Evolutionary conservation across 441 rosid genomes (phyloP).

Genomic region (Monsonia emarginata): DNA sequence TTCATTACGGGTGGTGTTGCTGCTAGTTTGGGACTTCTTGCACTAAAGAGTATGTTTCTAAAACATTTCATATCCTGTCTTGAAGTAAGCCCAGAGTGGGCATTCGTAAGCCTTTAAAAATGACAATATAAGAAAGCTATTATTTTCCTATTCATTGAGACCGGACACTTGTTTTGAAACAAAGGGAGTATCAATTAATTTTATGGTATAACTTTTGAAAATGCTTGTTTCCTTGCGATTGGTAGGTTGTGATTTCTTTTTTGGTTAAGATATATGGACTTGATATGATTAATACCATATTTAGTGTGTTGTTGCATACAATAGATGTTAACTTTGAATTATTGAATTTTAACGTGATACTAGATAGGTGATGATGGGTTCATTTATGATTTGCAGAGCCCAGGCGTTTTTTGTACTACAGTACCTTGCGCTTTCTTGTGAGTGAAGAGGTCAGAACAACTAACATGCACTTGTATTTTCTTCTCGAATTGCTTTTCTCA

Average conservation of each 20-base stretch:
- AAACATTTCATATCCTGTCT: neutral
- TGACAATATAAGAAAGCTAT: neutral
- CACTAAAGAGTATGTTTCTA: constrained; percentile 45
- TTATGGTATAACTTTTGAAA: neutral
- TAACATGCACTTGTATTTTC: neutral
- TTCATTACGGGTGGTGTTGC: constrained; percentile 39
- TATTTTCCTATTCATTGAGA: neutral
- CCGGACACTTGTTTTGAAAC: no score
- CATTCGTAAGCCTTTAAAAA: neutral
- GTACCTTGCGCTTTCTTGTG: constrained; percentile 38
- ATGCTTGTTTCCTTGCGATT: neutral
- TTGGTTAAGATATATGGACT: neutral
- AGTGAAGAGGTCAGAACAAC: constrained; percentile 57
- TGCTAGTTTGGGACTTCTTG: constrained; percentile 46
- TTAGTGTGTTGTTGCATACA: neutral
- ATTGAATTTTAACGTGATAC: neutral
- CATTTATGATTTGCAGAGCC: constrained; percentile 42
- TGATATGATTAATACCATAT: neutral
- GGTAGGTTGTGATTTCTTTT: neutral
- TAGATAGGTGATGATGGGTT: neutral
- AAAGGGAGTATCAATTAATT: neutral
- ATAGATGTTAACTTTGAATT: neutral
- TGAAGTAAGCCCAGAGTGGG: neutral
- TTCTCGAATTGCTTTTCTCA: neutral
- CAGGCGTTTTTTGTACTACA: constrained; percentile 59